Evolutionary conservation across 1,284 basidiomycete species (phyloP), one percentile per base, ranked within the genome.

Genomic region (Trichosporon asahii): DNA sequence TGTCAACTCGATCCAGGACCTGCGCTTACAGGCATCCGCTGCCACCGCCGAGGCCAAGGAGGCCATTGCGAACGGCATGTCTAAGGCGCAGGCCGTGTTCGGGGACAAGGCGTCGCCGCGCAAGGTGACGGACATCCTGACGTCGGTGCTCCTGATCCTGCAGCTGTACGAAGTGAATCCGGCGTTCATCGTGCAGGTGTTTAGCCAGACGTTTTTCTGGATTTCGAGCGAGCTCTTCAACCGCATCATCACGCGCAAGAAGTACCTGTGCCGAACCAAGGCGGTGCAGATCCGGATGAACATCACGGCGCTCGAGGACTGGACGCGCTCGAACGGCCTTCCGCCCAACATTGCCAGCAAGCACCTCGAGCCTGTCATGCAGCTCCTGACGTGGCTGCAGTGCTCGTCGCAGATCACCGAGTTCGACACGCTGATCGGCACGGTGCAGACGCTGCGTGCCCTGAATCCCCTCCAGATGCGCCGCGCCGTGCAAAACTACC

Each of bases 401-500:
- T 83, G 81, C 66, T 74, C 76, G 31, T 95, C 94, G 7, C 91
- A 91, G 12, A 90, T 95, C 75, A 86, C 87, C 57, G 90, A 97
- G 73, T 96, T 98, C 80, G 88, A 92, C 66, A 90, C 91, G 72
- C 86, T 99, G 49, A 91, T 98, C 68, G 90, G 90, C 11, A 97
- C 93, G 2, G 92, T 98, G 74, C 95, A 97, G 81, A 89, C 88
- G 1, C 88, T 98, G 85, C 90, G 89, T 74, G 85, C 88, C 65
- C 87, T 99, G 68, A 98, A 98, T 79, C 96, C 96, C 63, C 84
- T 97, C 0, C 96, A 98, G 87, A 95, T 99, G 90, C 89, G 94
- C 64, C 89, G 93, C 44, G 94, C 94, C 31, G 91, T 95, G 25
- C 89, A 90, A 65, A 95, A 98, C 77, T 99, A 99, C 84, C 91